A percentile compares a stretch with the other conserved stretches of the same genome.
Conservation (phyloP, 2,329 filamentous ascomycete species). For the Neoscytalidium dimidiatum region DNA sequence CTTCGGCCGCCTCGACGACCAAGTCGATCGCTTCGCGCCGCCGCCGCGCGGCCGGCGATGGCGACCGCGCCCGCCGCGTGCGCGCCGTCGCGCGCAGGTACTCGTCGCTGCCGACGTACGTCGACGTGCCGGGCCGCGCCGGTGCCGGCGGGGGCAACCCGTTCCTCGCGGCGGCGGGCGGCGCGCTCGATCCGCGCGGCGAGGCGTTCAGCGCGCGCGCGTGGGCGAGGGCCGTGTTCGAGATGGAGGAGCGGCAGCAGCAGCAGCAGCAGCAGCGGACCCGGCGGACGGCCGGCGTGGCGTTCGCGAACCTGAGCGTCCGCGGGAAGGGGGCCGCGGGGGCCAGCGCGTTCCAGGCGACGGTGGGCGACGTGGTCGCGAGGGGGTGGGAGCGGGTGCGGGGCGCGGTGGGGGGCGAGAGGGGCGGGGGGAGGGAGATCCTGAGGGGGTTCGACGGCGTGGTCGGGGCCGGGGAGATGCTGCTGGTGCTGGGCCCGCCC, state of each 20-base stretch:
- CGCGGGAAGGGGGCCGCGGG: not conserved
- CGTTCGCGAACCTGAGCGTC: constrained; percentile 13
- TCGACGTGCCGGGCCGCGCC: not conserved
- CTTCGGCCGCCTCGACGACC: too few species aligned
- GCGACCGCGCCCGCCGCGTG: constrained; percentile 1
- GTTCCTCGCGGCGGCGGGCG: not conserved
- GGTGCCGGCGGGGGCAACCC: not conserved
- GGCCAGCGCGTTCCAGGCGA: not conserved
- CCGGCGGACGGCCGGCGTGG: constrained; percentile 7
- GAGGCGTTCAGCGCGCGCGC: not conserved
- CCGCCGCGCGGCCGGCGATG: not conserved
- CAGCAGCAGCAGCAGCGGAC: not conserved
- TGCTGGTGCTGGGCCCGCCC: constrained; percentile 73
- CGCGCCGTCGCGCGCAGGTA: constrained; percentile 5
- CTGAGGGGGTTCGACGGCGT: constrained; percentile 68
- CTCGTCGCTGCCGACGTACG: constrained; percentile 5
- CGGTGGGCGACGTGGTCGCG: not conserved
- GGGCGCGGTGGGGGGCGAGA: constrained; percentile 50
- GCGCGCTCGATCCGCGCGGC: constrained; percentile 2
- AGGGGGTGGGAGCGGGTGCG: not conserved
- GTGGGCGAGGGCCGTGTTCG: constrained; percentile 11
- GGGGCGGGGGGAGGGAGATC: not conserved
- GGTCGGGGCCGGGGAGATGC: constrained; percentile 71
- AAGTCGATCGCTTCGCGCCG: not conserved
- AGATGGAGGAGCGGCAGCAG: not conserved